These are phyloP conservation scores for Tetracladium setigerum DNA, from an alignment of 495 filamentous ascomycete species.

Conservation along the genomic window DNA sequence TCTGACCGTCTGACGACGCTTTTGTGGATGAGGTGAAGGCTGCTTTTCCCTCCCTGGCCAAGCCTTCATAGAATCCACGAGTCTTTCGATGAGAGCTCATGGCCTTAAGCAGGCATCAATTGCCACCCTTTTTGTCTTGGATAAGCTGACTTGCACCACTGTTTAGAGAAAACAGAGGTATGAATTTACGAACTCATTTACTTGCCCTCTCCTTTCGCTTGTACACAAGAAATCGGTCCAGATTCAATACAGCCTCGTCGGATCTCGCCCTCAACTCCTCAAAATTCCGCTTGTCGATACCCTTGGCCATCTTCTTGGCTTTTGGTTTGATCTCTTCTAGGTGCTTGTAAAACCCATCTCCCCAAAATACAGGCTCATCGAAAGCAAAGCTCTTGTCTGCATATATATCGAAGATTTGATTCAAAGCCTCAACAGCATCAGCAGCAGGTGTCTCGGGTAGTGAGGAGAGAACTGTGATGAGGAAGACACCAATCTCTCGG, in stretches of 20 bases:
- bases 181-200: not conserved
- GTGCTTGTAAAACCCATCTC: conserved; percentile 47
- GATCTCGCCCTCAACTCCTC: conserved; percentile 42
- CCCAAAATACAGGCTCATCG: conserved; percentile 53
- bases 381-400: conserved; percentile 44
- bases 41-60: too few species aligned
- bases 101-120: too few species aligned
- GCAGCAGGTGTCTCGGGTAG: conserved; percentile 38
- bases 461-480: conserved; percentile 40
- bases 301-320: conserved; percentile 43
- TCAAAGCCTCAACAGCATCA: conserved; percentile 47
- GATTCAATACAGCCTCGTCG: conserved; percentile 49
- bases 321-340: conserved; percentile 42
- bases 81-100: too few species aligned
- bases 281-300: conserved; percentile 45
- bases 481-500: conserved; percentile 51
- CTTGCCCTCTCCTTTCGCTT: conserved; percentile 40
- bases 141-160: too few species aligned
- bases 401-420: conserved; percentile 57
- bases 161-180: too few species aligned
- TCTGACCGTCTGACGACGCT: too few species aligned
- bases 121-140: too few species aligned
- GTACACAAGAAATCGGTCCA: conserved; percentile 50
- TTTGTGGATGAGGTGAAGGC: too few species aligned
- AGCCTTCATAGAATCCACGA: too few species aligned